phyloP scores from a whole-genome alignment of 2,329 filamentous ascomycete genomes.

The Beauveria sp. region DNA sequence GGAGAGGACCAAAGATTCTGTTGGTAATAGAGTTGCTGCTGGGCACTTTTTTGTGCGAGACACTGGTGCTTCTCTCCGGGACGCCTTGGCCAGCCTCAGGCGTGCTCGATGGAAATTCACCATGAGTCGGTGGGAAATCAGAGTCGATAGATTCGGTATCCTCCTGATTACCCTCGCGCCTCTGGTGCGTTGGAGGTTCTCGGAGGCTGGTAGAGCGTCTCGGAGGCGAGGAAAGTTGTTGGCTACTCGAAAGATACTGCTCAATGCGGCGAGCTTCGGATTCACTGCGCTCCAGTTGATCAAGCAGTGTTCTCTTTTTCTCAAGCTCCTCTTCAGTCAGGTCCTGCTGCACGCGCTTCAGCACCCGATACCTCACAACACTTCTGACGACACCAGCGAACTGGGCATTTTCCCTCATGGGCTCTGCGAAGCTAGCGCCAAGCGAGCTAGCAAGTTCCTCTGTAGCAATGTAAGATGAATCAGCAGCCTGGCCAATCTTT shows the following conservation, averaged over 20 bases:
- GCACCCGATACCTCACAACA: slow-evolving; percentile 79
- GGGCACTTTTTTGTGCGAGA: slow-evolving; percentile 65
- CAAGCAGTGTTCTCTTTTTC: slow-evolving; percentile 75
- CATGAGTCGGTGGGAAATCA: slow-evolving; percentile 87
- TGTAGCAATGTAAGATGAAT: slow-evolving; percentile 92
- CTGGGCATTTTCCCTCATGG: slow-evolving; percentile 95
- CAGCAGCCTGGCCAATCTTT: slow-evolving; percentile 86
- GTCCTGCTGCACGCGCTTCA: slow-evolving; percentile 95
- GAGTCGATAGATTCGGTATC: slow-evolving; percentile 91
- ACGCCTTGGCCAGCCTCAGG: slow-evolving; percentile 70
- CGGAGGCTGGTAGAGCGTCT: slow-evolving; percentile 57
- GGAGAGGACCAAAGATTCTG: slow-evolving; percentile 91
- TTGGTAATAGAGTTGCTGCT: slow-evolving; percentile 87
- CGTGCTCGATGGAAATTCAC: slow-evolving; percentile 54
- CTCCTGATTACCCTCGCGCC: slow-evolving; percentile 53
- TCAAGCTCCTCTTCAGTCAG: slow-evolving; percentile 90
- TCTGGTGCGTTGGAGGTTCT: slow-evolving; percentile 41
- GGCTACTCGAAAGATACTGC: slow-evolving; percentile 75
- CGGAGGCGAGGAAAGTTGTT: slow-evolving; percentile 53
- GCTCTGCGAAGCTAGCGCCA: slow-evolving; percentile 92
- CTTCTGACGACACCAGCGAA: slow-evolving; percentile 90
- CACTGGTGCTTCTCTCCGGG: slow-evolving; percentile 44
- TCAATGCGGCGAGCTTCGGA: slow-evolving; percentile 89
- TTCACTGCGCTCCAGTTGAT: slow-evolving; percentile 89
- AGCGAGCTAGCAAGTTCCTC: slow-evolving; percentile 81